These are phyloP conservation scores for Epicoccum sorghinum DNA, from an alignment of 2,329 filamentous ascomycete genomes.

Conservation along the genomic window DNA sequence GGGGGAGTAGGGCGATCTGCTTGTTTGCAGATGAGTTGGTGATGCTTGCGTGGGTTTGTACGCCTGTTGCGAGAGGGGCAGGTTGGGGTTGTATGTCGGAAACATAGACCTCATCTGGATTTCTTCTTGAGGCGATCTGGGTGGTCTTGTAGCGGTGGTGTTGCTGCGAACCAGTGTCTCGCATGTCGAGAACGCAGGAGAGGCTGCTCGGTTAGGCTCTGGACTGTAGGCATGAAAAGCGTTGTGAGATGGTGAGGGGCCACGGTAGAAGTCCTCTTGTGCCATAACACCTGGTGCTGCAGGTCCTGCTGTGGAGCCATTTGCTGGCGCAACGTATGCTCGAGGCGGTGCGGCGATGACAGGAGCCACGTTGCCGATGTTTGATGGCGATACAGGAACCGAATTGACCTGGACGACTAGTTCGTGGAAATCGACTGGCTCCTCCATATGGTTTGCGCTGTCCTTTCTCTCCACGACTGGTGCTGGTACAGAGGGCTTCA, in stretches of 20 bases:
- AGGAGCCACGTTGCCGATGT: conserved; percentile 28
- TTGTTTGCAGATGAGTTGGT: conserved; percentile 70
- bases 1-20: conserved; percentile 65
- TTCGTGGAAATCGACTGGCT: conserved; percentile 46
- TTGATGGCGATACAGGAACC: conserved; percentile 42
- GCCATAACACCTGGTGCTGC: conserved; percentile 17
- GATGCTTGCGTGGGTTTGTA: conserved; percentile 73
- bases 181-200: conserved; percentile 45
- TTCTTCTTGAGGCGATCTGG: conserved; percentile 40
- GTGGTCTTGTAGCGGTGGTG: conserved; percentile 40
- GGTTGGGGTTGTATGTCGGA: conserved; percentile 71
- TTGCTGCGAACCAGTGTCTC: conserved; percentile 47
- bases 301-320: conserved; percentile 30
- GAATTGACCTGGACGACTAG: conserved; percentile 49
- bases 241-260: conserved; percentile 20
- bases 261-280: conserved; percentile 27
- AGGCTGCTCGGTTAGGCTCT: conserved; percentile 39
- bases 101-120: conserved; percentile 73
- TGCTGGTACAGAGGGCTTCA: conserved; percentile 40
- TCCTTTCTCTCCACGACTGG: conserved; percentile 38
- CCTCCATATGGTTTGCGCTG: conserved; percentile 37
- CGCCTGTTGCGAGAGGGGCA: conserved; percentile 70
- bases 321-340: conserved; percentile 35
- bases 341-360: conserved; percentile 33
- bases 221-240: conserved; percentile 28